phyloP scores from a whole-genome alignment of 345 rosid genomes.

The Arabis alpina region DNA sequence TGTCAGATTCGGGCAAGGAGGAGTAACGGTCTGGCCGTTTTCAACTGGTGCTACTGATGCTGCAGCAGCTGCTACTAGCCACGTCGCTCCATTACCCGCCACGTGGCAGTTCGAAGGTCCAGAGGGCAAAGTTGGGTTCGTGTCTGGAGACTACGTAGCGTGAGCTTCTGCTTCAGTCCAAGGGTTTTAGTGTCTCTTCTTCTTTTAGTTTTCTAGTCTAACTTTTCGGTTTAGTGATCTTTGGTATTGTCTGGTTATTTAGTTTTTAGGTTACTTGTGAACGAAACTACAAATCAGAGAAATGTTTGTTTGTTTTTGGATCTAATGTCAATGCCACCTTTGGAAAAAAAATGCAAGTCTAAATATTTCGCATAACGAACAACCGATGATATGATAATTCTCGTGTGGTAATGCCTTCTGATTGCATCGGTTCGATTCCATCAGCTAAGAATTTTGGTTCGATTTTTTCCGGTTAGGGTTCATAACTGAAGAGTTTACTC shows the following conservation, averaged over 20 bases:
- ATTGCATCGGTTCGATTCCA: too few species aligned
- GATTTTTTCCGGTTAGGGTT: too few species aligned
- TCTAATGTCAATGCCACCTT: constrained; percentile 15
- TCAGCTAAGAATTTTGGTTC: too few species aligned
- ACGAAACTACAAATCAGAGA: constrained; percentile 28
- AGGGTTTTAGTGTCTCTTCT: neutral
- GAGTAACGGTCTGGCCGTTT: constrained; percentile 43
- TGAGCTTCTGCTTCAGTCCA: neutral
- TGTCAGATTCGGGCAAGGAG: constrained; percentile 38
- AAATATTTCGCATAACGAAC: neutral
- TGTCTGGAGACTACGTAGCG: constrained; percentile 41
- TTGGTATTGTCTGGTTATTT: constrained; percentile 13
- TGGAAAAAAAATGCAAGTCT: constrained; percentile 5
- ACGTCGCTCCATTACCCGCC: constrained; percentile 14
- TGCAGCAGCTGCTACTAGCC: constrained; percentile 25
- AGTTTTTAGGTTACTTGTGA: constrained; percentile 24
- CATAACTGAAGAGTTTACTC: too few species aligned
- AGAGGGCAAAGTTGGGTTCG: constrained; percentile 41
- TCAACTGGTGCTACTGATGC: constrained; percentile 28
- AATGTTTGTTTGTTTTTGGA: constrained; percentile 6
- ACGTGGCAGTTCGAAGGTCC: constrained; percentile 40
- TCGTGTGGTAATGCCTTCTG: too few species aligned
- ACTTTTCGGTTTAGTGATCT: constrained; percentile 16
- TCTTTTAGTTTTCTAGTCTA: neutral
- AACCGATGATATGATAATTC: too few species aligned